Conservation (phyloP, 2,329 filamentous ascomycete species). For the Clathrospora elynae region DNA sequence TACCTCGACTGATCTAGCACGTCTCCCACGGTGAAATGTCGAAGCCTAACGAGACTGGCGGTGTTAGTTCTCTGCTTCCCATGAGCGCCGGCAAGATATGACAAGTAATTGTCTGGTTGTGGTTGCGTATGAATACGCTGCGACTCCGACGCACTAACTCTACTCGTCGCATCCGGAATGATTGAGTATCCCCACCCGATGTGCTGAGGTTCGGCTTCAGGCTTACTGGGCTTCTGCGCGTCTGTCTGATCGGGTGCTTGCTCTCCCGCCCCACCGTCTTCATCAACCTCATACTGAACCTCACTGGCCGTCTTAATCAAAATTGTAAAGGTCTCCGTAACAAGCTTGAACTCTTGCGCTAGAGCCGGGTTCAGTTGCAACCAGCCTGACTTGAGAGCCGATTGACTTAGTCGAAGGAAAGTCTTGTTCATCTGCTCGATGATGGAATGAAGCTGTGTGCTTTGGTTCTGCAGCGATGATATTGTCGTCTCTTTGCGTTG, state of each 20-base stretch:
- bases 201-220: slow-evolving; percentile 18
- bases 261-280: slow-evolving; percentile 43
- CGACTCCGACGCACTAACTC: slow-evolving; percentile 3
- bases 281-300: slow-evolving; percentile 32
- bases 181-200: slow-evolving; percentile 38
- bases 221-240: slow-evolving; percentile 3
- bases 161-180: background rate
- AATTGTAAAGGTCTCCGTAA: slow-evolving; percentile 63
- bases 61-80: slow-evolving; percentile 8
- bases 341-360: slow-evolving; percentile 60
- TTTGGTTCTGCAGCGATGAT: slow-evolving; percentile 70
- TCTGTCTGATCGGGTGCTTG: slow-evolving; percentile 11
- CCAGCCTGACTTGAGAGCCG: slow-evolving; percentile 62
- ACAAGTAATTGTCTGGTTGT: slow-evolving; percentile 19
- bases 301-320: slow-evolving; percentile 56
- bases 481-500: slow-evolving; percentile 85
- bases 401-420: slow-evolving; percentile 70
- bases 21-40: slow-evolving; percentile 23
- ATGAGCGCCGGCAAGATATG: slow-evolving; percentile 14
- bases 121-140: slow-evolving; percentile 2
- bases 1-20: slow-evolving; percentile 29
- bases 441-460: slow-evolving; percentile 69
- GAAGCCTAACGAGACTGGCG: slow-evolving; percentile 19
- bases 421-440: slow-evolving; percentile 76
- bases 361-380: slow-evolving; percentile 63